Evolutionary conservation across 2,329 filamentous ascomycete species (phyloP), one percentile per base, ranked within the genome.

Genomic region (Cladophialophora exuberans): DNA sequence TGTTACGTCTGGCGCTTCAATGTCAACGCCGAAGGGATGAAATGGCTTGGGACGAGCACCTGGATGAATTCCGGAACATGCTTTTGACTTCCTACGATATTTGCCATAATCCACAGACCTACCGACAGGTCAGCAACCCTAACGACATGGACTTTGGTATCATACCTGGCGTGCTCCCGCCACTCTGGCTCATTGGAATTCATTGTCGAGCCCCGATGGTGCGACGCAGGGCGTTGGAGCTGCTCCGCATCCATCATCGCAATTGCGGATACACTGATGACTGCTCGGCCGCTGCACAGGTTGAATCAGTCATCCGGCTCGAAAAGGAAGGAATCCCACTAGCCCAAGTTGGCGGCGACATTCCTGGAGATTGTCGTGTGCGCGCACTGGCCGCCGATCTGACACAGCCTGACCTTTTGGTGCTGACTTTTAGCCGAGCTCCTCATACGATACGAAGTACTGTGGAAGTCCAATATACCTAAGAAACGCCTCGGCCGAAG

Each of bases 141-240:
- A 42, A 42, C 22, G 38, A 18, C 15, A 42, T 42, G 38, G 22
- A 42, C 38, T 42, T 42, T 22, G 13, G 11, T 11, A 42, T 42
- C 18, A 22, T 22, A 6, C 38, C 38, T 13, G 38, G 38, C 4
- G 22, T 42, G 5, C 38, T 42, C 5, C 38, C 38, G n/a, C 38
- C 38, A 18, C 22, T 42, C n/a, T 42, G 38, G 38, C 38, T 42
- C n/a, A 15, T 42, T 18, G 38, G 38, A 18, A 42, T 22, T 13
- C 15, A 11, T 18, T 42, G 38, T 22, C 38, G 38, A 11, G 38
- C 15, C 5, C 38, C 7, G 13, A 11, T 22, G 15, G 22, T 22
- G 6, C 38, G 38, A 15, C 38, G 38, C 38, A 17, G 18, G 15
- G 38, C 38, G 15, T 15, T 42, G 38, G 38, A 42, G 18, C 38